phyloP scores from a whole-genome alignment of 2,329 filamentous ascomycete genomes.

The Colletotrichum sp. region DNA sequence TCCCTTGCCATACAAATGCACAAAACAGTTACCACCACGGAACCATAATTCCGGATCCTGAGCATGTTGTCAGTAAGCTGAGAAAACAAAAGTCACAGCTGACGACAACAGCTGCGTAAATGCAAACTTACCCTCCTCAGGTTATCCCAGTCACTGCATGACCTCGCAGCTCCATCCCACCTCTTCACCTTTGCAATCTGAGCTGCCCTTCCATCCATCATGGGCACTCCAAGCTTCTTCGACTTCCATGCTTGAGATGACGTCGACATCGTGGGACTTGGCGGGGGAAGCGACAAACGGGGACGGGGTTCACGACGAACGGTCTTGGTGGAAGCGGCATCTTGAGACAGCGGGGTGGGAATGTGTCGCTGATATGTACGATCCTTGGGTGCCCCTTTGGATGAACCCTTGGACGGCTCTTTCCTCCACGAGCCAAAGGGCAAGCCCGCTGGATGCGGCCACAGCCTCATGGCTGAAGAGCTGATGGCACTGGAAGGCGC shows the following conservation, averaged over 20 bases:
- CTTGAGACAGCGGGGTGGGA: not conserved
- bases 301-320: constrained; percentile 8
- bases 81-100: too few species aligned
- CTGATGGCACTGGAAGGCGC: not conserved
- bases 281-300: constrained; percentile 23
- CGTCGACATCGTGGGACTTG: constrained; percentile 3
- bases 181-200: constrained; percentile 43
- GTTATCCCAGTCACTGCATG: constrained; percentile 50
- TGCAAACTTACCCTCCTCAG: constrained; percentile 48
- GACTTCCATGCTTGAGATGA: constrained; percentile 35
- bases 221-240: constrained; percentile 32
- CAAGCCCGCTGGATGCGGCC: constrained; percentile 1
- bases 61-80: not conserved
- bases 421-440: not conserved
- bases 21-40: constrained; percentile 69
- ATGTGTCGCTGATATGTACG: constrained; percentile 9
- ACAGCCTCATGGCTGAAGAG: not conserved
- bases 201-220: constrained; percentile 29
- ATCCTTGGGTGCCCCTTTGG: not conserved
- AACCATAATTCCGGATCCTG: constrained; percentile 78
- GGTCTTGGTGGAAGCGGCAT: not conserved
- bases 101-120: not conserved
- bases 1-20: constrained; percentile 72
- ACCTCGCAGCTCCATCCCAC: constrained; percentile 56
- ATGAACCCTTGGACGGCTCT: not conserved